Evolutionary conservation across 2,329 filamentous ascomycete genomes (phyloP), one percentile per base, ranked within the genome.

Genomic region (Pseudocercospora macadamiae): DNA sequence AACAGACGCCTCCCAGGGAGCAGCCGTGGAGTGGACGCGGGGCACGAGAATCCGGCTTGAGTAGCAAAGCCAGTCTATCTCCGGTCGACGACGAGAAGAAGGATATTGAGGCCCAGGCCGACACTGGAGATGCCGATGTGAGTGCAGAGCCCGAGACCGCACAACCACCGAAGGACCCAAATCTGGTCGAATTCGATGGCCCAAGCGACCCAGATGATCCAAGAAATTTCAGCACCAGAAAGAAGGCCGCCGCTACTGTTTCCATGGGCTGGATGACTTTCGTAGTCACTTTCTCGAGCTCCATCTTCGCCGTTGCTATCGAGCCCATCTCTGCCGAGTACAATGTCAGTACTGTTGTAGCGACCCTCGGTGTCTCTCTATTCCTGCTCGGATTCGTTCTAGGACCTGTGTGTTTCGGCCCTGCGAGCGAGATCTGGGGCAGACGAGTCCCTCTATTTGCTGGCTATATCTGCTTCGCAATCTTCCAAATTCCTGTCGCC

Each of bases 371-470:
- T 7, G 68, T 68, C 7, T 49, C 59, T 2, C 56, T 70, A 14
- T 69, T 68, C 54, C 55, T 70, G 16, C 62, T 66, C 3, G 68
- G 67, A 19, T 69, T 69, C 47, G 64, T 61, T 12, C 58, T 64
- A 5, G 60, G 61, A 3, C 65, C 66, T 14, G 61, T 70, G 10
- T 48, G 60, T 18, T 68, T 67, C 55, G 84, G 85, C 0, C 86
- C 86, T 0, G 63, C 88, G 4, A 84, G 81, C 10, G 86, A 89
- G 69, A 74, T 83, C 1, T 83, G 79, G 60, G 83, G 83, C 1
- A 76, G 83, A 10, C 77, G 75, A 60, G 57, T 71, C 5, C 82
- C 82, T 2, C 69, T 85, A 3, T 80, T 84, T 68, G 62, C 77
- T 19, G 82, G 81, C 0, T 82, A 80, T 65, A 67, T 74, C 21